These are phyloP conservation scores for Sugiyamaella neomexicana DNA, from an alignment of 1,139 yeast genomes.

Conservation along the genomic window DNA sequence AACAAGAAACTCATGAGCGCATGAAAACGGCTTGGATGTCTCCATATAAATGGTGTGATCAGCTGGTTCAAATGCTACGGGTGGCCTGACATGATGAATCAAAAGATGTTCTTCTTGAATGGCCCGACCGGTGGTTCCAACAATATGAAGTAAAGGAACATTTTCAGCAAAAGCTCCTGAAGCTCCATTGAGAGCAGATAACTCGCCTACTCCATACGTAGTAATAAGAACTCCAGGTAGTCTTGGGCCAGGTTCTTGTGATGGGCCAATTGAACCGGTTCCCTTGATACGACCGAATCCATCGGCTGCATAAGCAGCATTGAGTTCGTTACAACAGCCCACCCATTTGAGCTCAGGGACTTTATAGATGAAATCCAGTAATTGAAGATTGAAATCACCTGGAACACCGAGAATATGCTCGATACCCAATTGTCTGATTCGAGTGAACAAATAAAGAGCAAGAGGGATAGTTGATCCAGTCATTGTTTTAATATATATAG, in stretches of 20 bases:
- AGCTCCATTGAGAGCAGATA: conserved; percentile 80
- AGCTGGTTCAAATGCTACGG: conserved; percentile 36
- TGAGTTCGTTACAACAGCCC: conserved; percentile 63
- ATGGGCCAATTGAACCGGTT: conserved; percentile 77
- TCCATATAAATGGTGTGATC: conserved; percentile 66
- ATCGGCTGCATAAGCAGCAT: conserved; percentile 76
- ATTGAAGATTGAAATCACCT: conserved; percentile 71
- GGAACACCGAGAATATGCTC: conserved; percentile 76
- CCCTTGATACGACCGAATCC: conserved; percentile 68
- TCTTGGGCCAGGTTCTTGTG: conserved; percentile 52
- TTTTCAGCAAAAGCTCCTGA: conserved; percentile 82
- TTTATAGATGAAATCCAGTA: conserved; percentile 64
- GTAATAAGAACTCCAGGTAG: conserved; percentile 47
- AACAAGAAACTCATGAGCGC: conserved; percentile 57
- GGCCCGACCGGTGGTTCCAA: conserved; percentile 66
- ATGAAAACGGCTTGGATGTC: conserved; percentile 59
- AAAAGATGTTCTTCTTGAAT: conserved; percentile 43
- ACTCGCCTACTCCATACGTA: conserved; percentile 84
- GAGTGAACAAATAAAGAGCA: conserved; percentile 58
- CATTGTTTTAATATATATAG: background rate
- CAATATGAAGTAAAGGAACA: conserved; percentile 77
- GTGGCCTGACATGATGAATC: conserved; percentile 72
- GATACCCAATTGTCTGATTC: conserved; percentile 58
- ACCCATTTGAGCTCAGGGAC: conserved; percentile 59
- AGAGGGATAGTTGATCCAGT: conserved; percentile 43